phyloP scores from a whole-genome alignment of 768 basidiomycete genomes.

The Dictyophora rubrovolvata region DNA sequence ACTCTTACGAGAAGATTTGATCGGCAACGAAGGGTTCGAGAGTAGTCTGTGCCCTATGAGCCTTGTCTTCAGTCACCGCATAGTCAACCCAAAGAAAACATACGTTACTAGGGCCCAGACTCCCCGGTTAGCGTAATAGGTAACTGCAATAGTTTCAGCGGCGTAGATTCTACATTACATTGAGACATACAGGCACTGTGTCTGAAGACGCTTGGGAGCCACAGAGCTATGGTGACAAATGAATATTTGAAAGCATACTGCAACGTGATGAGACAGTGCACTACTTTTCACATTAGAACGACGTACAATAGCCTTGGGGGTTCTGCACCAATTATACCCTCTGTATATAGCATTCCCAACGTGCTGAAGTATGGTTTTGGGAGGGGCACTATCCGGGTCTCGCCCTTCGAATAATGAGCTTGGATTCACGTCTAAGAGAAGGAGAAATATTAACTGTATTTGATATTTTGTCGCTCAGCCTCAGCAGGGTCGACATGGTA shows the following conservation, averaged over 20 bases:
- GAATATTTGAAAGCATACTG: slow-evolving; percentile 44
- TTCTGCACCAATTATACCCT: slow-evolving; percentile 30
- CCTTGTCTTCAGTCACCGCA: not conserved
- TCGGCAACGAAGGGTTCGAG: slow-evolving; percentile 47
- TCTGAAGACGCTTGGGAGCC: slow-evolving; percentile 37
- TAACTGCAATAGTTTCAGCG: slow-evolving; percentile 20
- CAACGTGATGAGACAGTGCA: not conserved
- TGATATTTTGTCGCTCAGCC: slow-evolving; percentile 15
- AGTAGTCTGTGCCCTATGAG: slow-evolving; percentile 39
- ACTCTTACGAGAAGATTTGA: slow-evolving; percentile 38
- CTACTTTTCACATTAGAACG: not conserved
- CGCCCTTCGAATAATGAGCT: slow-evolving; percentile 17
- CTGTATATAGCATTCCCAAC: slow-evolving; percentile 26
- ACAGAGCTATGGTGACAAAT: slow-evolving; percentile 37
- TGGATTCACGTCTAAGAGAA: not conserved
- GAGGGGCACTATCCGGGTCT: slow-evolving; percentile 41
- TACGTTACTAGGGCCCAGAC: slow-evolving; percentile 24
- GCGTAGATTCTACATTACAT: not conserved
- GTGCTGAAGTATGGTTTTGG: slow-evolving; percentile 32
- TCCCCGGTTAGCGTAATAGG: slow-evolving; percentile 35
- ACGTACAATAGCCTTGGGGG: slow-evolving; percentile 31
- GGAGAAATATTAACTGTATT: slow-evolving; percentile 9
- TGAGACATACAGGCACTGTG: slow-evolving; percentile 31
- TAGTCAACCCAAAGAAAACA: slow-evolving; percentile 12
- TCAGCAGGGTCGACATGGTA: slow-evolving; percentile 10